phyloP scores from a whole-genome alignment of 2,329 filamentous ascomycete species.

The Colletotrichum incanum region DNA sequence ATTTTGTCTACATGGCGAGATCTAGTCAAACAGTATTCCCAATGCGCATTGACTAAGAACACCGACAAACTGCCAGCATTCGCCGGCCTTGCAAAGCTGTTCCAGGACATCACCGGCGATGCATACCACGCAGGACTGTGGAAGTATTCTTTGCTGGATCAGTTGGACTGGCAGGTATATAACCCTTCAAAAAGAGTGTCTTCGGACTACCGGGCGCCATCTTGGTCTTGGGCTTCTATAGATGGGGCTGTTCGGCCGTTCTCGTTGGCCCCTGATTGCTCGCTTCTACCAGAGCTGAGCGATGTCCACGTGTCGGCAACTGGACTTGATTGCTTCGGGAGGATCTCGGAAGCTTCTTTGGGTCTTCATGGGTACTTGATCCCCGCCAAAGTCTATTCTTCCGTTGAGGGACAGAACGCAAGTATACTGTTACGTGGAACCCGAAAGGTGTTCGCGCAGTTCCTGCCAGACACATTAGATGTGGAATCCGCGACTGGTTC shows the following conservation, averaged over 20 bases:
- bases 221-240: not conserved
- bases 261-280: too few relatives aligned
- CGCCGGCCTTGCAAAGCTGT: slow-evolving; percentile 10
- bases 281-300: too few relatives aligned
- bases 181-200: not conserved
- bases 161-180: slow-evolving; percentile 48
- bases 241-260: not conserved
- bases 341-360: too few relatives aligned
- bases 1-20: not conserved
- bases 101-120: slow-evolving; percentile 14
- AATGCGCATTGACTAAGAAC: rapidly evolving
- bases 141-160: slow-evolving; percentile 8
- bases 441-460: too few relatives aligned
- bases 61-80: slow-evolving; percentile 14
- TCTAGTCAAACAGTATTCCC: not conserved
- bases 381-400: too few relatives aligned
- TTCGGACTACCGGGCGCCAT: not conserved
- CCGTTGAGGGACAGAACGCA: too few relatives aligned
- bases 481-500: too few relatives aligned
- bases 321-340: too few relatives aligned
- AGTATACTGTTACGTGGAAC: too few relatives aligned
- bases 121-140: slow-evolving; percentile 29
- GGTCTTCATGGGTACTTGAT: too few relatives aligned
- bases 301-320: too few relatives aligned
- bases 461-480: too few relatives aligned